phyloP scores from a whole-genome alignment of 208 protist genomes.

The Phytomonas sp. region DNA sequence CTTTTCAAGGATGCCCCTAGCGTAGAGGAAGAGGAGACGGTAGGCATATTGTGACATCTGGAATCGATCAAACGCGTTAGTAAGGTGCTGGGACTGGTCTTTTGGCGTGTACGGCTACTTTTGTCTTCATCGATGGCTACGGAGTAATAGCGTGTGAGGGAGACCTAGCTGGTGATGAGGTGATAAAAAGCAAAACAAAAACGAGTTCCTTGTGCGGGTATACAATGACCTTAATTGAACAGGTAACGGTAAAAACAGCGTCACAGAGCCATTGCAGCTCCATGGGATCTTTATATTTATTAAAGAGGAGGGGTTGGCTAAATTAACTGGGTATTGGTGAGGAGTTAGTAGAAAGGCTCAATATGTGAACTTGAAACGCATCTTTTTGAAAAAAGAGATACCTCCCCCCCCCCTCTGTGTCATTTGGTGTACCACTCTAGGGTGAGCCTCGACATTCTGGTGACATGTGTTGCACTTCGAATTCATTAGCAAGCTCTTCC shows the following conservation, averaged over 20 bases:
- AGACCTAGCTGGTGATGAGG: too few relatives aligned
- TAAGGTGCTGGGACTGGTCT: not conserved
- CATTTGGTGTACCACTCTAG: not conserved
- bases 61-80: not conserved
- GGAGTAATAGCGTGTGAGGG: too few relatives aligned
- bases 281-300: not conserved
- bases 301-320: not conserved
- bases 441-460: not conserved
- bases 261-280: not conserved
- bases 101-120: not conserved
- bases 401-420: too few relatives aligned
- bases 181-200: too few relatives aligned
- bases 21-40: not conserved
- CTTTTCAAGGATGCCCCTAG: not conserved
- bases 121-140: not conserved
- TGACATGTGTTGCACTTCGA: not conserved
- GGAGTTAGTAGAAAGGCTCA: not conserved
- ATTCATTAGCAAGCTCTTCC: not conserved
- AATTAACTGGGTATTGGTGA: not conserved
- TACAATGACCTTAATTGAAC: not conserved
- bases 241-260: not conserved
- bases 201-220: too few relatives aligned
- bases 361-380: too few relatives aligned
- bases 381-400: too few relatives aligned
- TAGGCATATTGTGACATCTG: not conserved